Percentiles rank a stretch among this genome's conserved stretches.
phyloP scores from a whole-genome alignment of 2,329 filamentous ascomycete species.

The Bipolaris sorokiniana region DNA sequence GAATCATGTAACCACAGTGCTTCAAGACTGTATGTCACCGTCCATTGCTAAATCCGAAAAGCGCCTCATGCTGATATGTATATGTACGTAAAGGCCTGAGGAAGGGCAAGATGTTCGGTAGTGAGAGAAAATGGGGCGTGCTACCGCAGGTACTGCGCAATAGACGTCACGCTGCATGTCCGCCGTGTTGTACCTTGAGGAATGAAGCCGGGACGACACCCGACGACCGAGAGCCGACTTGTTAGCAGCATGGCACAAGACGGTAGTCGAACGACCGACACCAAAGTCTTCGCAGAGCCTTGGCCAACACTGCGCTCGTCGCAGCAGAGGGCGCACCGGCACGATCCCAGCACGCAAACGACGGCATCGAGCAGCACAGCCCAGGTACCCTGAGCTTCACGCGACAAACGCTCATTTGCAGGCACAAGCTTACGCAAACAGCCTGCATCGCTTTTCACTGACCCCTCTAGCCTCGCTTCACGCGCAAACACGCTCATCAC shows the following conservation, averaged over 20 bases:
- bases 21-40: neutral
- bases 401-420: neutral
- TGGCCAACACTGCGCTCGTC: conserved; percentile 8
- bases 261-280: neutral
- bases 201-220: neutral
- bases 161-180: neutral
- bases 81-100: neutral
- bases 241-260: conserved; percentile 8
- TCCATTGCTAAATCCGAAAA: neutral
- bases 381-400: conserved; percentile 1
- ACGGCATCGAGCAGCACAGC: conserved; percentile 1
- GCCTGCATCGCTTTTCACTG: conserved; percentile 7
- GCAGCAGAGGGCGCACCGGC: neutral
- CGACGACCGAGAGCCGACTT: neutral
- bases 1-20: neutral
- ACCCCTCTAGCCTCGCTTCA: conserved; percentile 7
- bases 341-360: neutral
- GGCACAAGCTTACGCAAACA: conserved; percentile 11
- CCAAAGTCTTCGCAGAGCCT: neutral
- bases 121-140: neutral
- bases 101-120: neutral
- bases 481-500: neutral
- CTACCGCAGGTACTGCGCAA: neutral
- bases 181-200: neutral
- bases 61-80: neutral